Evolutionary conservation across 2,329 filamentous ascomycete genomes (phyloP).

Genomic region (Plenodomus biglobosus): DNA sequence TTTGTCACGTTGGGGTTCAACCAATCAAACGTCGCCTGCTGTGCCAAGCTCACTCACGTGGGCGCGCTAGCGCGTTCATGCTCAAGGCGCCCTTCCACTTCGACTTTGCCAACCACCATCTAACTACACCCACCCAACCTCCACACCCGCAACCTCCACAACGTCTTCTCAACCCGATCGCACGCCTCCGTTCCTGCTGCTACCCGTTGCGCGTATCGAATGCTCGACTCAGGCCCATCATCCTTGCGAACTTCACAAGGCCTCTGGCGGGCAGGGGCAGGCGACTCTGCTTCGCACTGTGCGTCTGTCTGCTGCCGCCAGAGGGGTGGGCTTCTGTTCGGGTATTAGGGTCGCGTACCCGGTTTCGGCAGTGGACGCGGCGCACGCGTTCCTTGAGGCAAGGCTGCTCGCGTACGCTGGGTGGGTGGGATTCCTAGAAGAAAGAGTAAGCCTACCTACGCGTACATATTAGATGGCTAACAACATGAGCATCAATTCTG

Average conservation of each 20-base stretch:
- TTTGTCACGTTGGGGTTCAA: no score
- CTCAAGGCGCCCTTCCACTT: no score
- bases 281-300: slow-evolving; percentile 2
- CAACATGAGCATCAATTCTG: slow-evolving; percentile 11
- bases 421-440: slow-evolving; percentile 16
- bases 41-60: no score
- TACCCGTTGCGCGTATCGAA: slow-evolving; percentile 11
- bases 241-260: slow-evolving; percentile 15
- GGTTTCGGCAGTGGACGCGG: slow-evolving; percentile 7
- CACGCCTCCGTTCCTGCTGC: slow-evolving; percentile 1
- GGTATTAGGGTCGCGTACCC: slow-evolving; percentile 10
- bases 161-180: no score
- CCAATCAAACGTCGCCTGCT: no score
- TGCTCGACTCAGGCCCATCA: slow-evolving; percentile 11
- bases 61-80: no score
- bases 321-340: slow-evolving; percentile 11
- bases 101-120: no score
- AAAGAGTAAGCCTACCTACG: slow-evolving; percentile 9
- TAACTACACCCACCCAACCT: no score
- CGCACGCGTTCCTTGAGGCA: slow-evolving; percentile 8
- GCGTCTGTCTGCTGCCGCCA: slow-evolving; percentile 12
- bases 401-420: slow-evolving; percentile 17
- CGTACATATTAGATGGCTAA: slow-evolving; percentile 8
- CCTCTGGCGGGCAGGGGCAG: slow-evolving; percentile 12
- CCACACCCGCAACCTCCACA: no score